phyloP scores from a whole-genome alignment of 768 basidiomycete species.

The Tephrocybe rancida region DNA sequence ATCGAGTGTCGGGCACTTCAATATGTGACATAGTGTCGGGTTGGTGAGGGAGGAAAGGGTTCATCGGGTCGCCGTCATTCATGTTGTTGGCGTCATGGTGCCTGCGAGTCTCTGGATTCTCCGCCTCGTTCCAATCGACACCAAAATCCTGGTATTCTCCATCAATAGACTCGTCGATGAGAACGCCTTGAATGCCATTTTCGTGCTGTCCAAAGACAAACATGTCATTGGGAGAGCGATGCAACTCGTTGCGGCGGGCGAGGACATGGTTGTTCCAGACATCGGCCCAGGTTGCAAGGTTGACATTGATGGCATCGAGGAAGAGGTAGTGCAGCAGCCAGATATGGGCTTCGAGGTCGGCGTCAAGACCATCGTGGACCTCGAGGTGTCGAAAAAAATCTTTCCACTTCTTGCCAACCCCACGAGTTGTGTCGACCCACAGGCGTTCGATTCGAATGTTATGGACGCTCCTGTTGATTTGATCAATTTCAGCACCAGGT shows the following conservation, averaged over 20 bases:
- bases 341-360: constrained; percentile 28
- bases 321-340: constrained; percentile 45
- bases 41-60: background rate
- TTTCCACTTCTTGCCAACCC: constrained; percentile 40
- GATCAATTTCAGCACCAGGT: background rate
- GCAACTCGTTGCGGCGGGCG: constrained; percentile 13
- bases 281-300: constrained; percentile 30
- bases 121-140: constrained; percentile 25
- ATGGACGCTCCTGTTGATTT: constrained; percentile 34
- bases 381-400: constrained; percentile 38
- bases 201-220: constrained; percentile 32
- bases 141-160: constrained; percentile 25
- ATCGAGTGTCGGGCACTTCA: background rate
- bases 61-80: background rate
- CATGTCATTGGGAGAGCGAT: constrained; percentile 27
- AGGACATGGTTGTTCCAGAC: constrained; percentile 39
- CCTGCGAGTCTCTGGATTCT: constrained; percentile 5
- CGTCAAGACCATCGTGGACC: constrained; percentile 25
- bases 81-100: constrained; percentile 18
- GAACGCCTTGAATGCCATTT: constrained; percentile 28
- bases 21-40: background rate
- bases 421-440: constrained; percentile 38
- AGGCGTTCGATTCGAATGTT: constrained; percentile 41
- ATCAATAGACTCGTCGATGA: constrained; percentile 7
- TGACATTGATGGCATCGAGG: constrained; percentile 28